phyloP scores from a whole-genome alignment of 2,329 filamentous ascomycete species.

The Pseudogymnoascus sp. region DNA sequence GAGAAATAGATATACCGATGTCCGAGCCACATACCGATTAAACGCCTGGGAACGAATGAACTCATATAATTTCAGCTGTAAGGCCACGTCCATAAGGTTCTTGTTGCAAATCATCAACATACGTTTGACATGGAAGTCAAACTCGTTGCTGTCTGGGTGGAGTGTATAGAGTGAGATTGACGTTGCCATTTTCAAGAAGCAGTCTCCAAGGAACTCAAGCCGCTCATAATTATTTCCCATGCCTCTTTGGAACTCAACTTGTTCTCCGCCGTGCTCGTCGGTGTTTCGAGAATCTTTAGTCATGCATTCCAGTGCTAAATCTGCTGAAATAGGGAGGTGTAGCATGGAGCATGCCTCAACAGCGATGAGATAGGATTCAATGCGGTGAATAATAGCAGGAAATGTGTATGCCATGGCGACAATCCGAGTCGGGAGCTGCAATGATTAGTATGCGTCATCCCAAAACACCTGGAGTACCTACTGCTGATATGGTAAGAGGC shows the following conservation, averaged over 20 bases:
- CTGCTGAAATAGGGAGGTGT: conserved; percentile 55
- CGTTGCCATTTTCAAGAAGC: conserved; percentile 91
- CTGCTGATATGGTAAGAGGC: conserved; percentile 67
- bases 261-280: conserved; percentile 60
- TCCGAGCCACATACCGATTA: conserved; percentile 45
- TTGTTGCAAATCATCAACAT: conserved; percentile 90
- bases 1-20: neutral
- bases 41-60: conserved; percentile 81
- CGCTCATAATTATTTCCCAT: conserved; percentile 96
- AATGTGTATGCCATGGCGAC: conserved; percentile 69
- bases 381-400: conserved; percentile 74
- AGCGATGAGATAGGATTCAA: conserved; percentile 76
- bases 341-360: conserved; percentile 65
- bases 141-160: conserved; percentile 73
- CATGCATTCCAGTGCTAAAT: conserved; percentile 75
- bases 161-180: conserved; percentile 78
- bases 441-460: neutral
- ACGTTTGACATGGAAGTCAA: conserved; percentile 78
- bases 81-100: conserved; percentile 74
- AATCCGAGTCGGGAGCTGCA: conserved; percentile 59
- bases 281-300: conserved; percentile 89
- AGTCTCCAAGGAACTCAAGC: conserved; percentile 87
- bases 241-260: conserved; percentile 68
- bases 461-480: conserved; percentile 38
- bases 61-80: conserved; percentile 55